Evolutionary conservation across 768 basidiomycete species (phyloP).

Genomic region (Thelephora ganbajun): DNA sequence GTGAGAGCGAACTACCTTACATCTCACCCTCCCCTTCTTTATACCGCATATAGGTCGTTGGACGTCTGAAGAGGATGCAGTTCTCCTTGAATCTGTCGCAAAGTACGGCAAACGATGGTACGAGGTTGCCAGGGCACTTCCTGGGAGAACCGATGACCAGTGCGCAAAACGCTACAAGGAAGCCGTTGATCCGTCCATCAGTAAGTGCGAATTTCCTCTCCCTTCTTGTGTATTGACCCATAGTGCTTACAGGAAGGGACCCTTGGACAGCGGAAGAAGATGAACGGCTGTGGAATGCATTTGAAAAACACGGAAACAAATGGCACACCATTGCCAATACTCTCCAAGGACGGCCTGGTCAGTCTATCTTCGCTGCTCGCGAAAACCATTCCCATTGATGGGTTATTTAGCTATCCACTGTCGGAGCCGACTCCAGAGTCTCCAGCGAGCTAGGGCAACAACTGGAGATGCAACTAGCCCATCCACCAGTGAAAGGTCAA

Average conservation of each 20-base stretch:
- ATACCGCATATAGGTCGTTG: conserved; percentile 1
- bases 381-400: no score
- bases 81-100: conserved; percentile 3
- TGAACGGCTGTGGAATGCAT: neutral
- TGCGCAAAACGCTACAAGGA: conserved; percentile 6
- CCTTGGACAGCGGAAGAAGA: neutral
- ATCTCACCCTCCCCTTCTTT: neutral
- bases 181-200: neutral
- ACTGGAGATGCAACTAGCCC: no score
- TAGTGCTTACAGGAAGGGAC: neutral
- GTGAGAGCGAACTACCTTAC: neutral
- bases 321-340: neutral
- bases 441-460: no score
- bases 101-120: conserved; percentile 6
- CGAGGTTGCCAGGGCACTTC: conserved; percentile 5
- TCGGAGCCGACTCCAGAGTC: no score
- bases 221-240: neutral
- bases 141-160: conserved; percentile 7
- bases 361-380: no score
- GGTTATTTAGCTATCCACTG: no score
- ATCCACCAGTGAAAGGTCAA: no score
- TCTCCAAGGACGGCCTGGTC: neutral
- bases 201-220: neutral
- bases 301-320: neutral
- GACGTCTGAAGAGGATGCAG: conserved; percentile 7